Percentiles rank a stretch among this genome's conserved stretches.
These are phyloP conservation scores for Psophocarpus tetragonolobus DNA, from an alignment of 306 rosid species.

Conservation along the genomic window DNA sequence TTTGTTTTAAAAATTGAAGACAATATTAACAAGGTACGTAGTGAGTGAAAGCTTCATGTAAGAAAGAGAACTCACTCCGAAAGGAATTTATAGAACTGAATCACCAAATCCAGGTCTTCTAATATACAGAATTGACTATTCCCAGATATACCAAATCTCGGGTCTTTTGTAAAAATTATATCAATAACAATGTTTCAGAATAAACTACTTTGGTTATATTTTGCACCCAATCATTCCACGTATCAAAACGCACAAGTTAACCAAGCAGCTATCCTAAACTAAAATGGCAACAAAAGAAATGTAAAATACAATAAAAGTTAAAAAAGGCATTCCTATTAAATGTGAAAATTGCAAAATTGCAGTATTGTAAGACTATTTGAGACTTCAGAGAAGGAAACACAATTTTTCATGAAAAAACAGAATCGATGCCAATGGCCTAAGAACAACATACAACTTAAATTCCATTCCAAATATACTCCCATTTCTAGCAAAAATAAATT, in stretches of 20 bases:
- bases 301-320: neutral
- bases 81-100: slow-evolving; percentile 66
- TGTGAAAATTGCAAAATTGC: neutral
- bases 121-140: slow-evolving; percentile 59
- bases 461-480: slow-evolving; percentile 2
- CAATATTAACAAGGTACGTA: neutral
- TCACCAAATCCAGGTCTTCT: slow-evolving; percentile 77
- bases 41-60: neutral
- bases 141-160: slow-evolving; percentile 75
- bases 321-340: neutral
- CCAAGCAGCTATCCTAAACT: slow-evolving; percentile 6
- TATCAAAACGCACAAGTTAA: slow-evolving; percentile 9
- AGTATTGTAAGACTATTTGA: neutral
- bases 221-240: neutral
- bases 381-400: neutral
- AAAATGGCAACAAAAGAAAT: too few species aligned
- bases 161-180: slow-evolving; percentile 52
- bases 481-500: neutral
- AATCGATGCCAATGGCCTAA: neutral
- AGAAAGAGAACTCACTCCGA: slow-evolving; percentile 54
- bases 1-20: neutral
- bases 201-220: slow-evolving; percentile 16
- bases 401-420: neutral
- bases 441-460: neutral
- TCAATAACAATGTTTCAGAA: neutral